Base-by-base conservation (phyloP, 1,284 basidiomycete genomes). In the Anthracocystis panici-leucophaei region DNA sequence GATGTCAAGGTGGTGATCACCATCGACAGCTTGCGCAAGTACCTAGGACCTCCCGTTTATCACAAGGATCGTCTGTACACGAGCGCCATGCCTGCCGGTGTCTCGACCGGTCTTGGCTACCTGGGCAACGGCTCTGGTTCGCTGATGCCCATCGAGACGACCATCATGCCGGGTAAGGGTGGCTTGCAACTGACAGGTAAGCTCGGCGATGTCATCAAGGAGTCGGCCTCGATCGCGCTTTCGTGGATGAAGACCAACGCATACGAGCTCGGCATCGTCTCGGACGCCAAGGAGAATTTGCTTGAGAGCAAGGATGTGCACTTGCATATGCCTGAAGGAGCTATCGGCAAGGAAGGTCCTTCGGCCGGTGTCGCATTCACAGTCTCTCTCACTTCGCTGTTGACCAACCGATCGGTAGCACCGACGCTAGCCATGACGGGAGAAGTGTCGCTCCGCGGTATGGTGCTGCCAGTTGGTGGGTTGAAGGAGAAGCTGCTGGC, bases 291-390 rank as follows among this genome's bases (percentile, higher is more conserved):
- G 5, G 91, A 92, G 74, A 90, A 91, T 81, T 91, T 95, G 84
- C 87, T 98, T 71, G 79, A 86, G 41, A 91, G 91, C 51, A 92
- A 95, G 82, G 89, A 85, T 46, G 82, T 85, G 27, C 84, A 85
- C 53, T 55, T 85, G 67, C 84, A 85, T 68, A 84, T 85, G 82
- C 84, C 84, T 21, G 84, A 85, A 45, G 96, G 96, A 6, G 93
- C 93, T 65, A 93, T 99, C 70, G 96, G 96, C 53, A 99, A 99
- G 87, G 96, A 99, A 82, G 96, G 96, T 0, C 96, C 96, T 0
- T 94, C 93, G 77, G 96, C 96, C 0, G 96, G 96, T 52, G 97
- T 94, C 2, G 96, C 96, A 0, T 91, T 99, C 50, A 85, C 95
- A 55, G 91, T 92, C 38, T 95, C 95, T 1, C 92, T 97, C 80